These are phyloP conservation scores for Aaosphaeria pasadenensis DNA, from an alignment of 2,329 filamentous ascomycete species.

Conservation along the genomic window DNA sequence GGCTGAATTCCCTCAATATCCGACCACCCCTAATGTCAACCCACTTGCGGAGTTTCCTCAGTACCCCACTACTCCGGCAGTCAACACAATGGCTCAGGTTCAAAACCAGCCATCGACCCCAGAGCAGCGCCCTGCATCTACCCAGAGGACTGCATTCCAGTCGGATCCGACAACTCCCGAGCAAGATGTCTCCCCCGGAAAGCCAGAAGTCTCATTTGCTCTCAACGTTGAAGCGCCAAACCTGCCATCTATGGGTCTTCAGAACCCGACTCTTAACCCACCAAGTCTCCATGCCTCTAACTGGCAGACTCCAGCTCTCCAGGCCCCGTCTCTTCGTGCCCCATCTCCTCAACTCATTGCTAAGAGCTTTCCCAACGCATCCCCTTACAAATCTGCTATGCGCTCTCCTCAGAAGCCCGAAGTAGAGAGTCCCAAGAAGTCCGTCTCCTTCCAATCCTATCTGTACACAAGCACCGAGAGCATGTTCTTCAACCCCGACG, in stretches of 20 bases:
- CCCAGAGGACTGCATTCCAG: background rate
- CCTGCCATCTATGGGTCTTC: background rate
- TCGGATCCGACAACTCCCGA: background rate
- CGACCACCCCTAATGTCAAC: background rate
- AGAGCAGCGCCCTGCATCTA: background rate
- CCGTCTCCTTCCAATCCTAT: conserved; percentile 26
- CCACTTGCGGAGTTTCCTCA: background rate
- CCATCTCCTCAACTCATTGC: background rate
- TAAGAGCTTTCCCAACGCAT: background rate
- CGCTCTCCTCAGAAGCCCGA: conserved; percentile 34
- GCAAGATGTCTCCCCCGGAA: background rate
- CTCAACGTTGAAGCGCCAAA: background rate
- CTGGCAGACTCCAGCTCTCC: background rate
- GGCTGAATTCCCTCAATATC: background rate
- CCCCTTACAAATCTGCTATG: conserved; percentile 21
- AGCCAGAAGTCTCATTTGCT: background rate
- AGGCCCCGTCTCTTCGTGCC: background rate
- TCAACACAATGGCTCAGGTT: background rate
- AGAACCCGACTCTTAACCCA: background rate
- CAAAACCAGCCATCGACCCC: background rate
- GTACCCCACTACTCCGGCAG: background rate
- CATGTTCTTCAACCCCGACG: conserved; percentile 15
- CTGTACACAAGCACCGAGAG: conserved; percentile 15
- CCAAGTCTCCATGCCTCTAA: background rate
- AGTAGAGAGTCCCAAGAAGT: conserved; percentile 35